Evolutionary conservation across 352 stramenopile species (phyloP).

Genomic region (Pythium inflatum): DNA sequence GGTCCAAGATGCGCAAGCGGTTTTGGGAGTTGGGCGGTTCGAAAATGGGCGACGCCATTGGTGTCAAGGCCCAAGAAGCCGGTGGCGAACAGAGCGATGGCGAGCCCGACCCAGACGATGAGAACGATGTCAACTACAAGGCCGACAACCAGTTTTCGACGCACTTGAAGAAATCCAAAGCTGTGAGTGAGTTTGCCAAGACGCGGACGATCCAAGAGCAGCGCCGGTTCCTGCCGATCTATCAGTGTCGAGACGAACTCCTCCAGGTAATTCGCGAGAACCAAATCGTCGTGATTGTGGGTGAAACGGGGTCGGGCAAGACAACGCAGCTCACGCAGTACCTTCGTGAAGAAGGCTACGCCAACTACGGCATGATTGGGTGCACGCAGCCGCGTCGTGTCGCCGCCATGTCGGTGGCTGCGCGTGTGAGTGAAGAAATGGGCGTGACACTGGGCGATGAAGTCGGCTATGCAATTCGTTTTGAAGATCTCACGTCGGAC

Average conservation of each 20-base stretch:
- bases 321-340: conserved; percentile 99
- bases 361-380: conserved; percentile 95
- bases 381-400: conserved; percentile 97
- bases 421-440: conserved; percentile 99
- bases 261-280: conserved; percentile 97
- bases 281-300: conserved; percentile 85
- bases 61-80: conserved; percentile 75
- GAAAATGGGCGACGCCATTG: conserved; percentile 97
- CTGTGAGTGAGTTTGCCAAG: conserved; percentile 94
- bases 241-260: conserved; percentile 97
- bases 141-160: conserved; percentile 94
- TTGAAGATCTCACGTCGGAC: conserved; percentile 95
- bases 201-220: conserved; percentile 96
- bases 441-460: conserved; percentile 95
- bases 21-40: conserved; percentile 99
- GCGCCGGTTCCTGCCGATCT: conserved; percentile 97
- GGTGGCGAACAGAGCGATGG: conserved; percentile 67
- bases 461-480: conserved; percentile 99
- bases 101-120: conserved; percentile 34
- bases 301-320: conserved; percentile 96
- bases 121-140: conserved; percentile 89
- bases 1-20: conserved; percentile 95
- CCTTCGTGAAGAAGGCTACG: conserved; percentile 96
- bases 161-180: conserved; percentile 92
- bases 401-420: conserved; percentile 99